phyloP scores from a whole-genome alignment of 2,329 filamentous ascomycete genomes.

The Cladosporium oxysporum region DNA sequence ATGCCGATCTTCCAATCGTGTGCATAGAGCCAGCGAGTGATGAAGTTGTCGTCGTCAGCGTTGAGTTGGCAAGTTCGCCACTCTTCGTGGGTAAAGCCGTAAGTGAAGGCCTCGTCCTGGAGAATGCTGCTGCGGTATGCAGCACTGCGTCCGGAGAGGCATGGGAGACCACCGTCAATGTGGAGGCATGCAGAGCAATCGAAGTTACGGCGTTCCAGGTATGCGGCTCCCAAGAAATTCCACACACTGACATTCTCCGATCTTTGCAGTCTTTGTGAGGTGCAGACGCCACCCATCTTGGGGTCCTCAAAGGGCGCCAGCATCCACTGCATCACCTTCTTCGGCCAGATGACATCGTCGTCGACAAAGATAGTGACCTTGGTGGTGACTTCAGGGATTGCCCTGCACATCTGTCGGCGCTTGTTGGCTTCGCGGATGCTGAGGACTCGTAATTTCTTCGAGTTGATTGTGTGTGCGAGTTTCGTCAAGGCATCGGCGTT shows the following conservation, averaged over 20 bases:
- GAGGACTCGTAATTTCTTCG: slow-evolving; percentile 69
- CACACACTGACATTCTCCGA: slow-evolving; percentile 66
- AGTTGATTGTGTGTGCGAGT: slow-evolving; percentile 59
- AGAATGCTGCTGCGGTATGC: slow-evolving; percentile 89
- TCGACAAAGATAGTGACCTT: slow-evolving; percentile 89
- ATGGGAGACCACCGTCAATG: slow-evolving; percentile 93
- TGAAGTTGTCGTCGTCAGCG: slow-evolving; percentile 97
- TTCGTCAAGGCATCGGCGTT: slow-evolving; percentile 61
- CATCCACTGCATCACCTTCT: slow-evolving; percentile 84
- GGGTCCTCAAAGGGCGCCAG: slow-evolving; percentile 87
- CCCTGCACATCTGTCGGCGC: slow-evolving; percentile 87
- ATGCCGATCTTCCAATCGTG: slow-evolving; percentile 93
- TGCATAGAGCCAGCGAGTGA: slow-evolving; percentile 91
- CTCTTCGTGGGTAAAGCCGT: slow-evolving; percentile 87
- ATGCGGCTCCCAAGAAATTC: slow-evolving; percentile 89
- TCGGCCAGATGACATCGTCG: slow-evolving; percentile 92
- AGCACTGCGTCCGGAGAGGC: slow-evolving; percentile 91
- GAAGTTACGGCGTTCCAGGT: slow-evolving; percentile 92
- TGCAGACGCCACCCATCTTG: slow-evolving; percentile 84
- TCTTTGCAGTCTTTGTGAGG: slow-evolving; percentile 81
- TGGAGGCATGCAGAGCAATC: slow-evolving; percentile 95
- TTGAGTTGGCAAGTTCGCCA: slow-evolving; percentile 89
- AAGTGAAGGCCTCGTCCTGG: slow-evolving; percentile 79
- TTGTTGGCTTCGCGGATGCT: slow-evolving; percentile 89
- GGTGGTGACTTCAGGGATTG: slow-evolving; percentile 81